Percentiles rank a stretch among this genome's conserved stretches.
phyloP scores from a whole-genome alignment of 2,329 filamentous ascomycete genomes.

The Plenodomus tracheiphilus region DNA sequence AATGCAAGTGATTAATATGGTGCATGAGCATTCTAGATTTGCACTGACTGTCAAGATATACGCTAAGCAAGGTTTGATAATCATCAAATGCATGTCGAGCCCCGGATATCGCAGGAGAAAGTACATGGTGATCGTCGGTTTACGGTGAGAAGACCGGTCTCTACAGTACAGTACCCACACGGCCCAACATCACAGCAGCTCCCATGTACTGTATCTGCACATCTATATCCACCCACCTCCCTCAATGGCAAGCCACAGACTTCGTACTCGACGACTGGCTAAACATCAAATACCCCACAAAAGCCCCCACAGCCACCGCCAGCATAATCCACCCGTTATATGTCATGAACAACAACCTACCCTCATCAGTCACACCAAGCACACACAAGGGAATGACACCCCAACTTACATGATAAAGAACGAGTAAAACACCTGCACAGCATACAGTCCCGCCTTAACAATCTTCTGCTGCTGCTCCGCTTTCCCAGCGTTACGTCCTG shows the following conservation, averaged over 20 bases:
- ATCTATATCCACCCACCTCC: too few species aligned
- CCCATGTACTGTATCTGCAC: too few species aligned
- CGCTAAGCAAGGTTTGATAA: not conserved
- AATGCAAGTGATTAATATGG: not conserved
- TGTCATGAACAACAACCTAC: constrained; percentile 99
- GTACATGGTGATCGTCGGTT: not conserved
- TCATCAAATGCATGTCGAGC: not conserved
- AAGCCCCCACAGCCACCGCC: constrained; percentile 84
- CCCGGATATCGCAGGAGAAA: constrained; percentile 12
- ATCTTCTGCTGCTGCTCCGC: constrained; percentile 71
- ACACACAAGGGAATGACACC: too few species aligned
- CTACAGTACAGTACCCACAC: too few species aligned
- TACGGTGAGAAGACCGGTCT: too few species aligned
- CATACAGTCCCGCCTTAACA: constrained; percentile 82
- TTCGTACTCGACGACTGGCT: constrained; percentile 72
- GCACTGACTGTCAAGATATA: not conserved
- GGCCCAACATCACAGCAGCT: too few species aligned
- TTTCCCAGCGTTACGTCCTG: constrained; percentile 66
- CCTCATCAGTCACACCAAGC: constrained; percentile 12
- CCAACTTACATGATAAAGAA: constrained; percentile 98
- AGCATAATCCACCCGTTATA: constrained; percentile 99
- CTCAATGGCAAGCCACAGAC: constrained; percentile 85
- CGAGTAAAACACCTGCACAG: constrained; percentile 93
- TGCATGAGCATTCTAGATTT: not conserved
- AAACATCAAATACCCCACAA: constrained; percentile 84